Base-by-base conservation (phyloP, 768 basidiomycete species). In the Flagelloscypha sp. region DNA sequence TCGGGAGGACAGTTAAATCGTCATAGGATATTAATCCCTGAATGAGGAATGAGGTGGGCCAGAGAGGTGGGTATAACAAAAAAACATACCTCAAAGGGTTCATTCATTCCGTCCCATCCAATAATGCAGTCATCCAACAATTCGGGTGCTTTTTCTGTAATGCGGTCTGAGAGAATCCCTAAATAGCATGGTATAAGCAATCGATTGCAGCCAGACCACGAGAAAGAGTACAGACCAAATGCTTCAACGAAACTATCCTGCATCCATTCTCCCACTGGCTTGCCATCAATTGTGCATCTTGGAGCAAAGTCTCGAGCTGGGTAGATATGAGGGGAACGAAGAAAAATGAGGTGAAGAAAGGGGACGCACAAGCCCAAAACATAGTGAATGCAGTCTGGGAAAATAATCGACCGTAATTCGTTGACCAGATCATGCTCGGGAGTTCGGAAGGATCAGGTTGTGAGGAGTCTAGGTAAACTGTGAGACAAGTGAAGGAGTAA, bases 91-190 rank as follows among this genome's bases (percentile, higher is more conserved):
- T 93, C 86, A 24, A 77, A 78, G 0, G 95, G 94, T 56, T 99
- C 95, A 55, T 99, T 98, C 57, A 97, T 62, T 47, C 79, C 83
- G 53, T 99, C 95, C 95, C 94, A 98, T 0, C 95, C 95, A 31
- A 98, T 81, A 8, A 99, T 73, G 45, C 89, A 92, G 25, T 78
- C 76, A 20, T 98, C 92, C 15, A 86, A 54, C 24, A 97, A 56
- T 22, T 74, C 80, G 0, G 82, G 84, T 0, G 78, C 79, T n/a
- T n/a, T n/a, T n/a, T 76, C 77, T 5, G 67, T 61, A 34, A 95
- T 79, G 23, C 73, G 68, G 53, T 88, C 80, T 0, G 84, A 88
- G 18, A 95, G 68, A 25, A 63, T 62, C 3, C 78, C 84, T 44
- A 85, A 74, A n/a, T n/a, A n/a, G n/a, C n/a, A n/a, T n/a, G n/a